Evolutionary conservation across 2,329 filamentous ascomycete species (phyloP).

Genomic region (Colletotrichum somersetense): DNA sequence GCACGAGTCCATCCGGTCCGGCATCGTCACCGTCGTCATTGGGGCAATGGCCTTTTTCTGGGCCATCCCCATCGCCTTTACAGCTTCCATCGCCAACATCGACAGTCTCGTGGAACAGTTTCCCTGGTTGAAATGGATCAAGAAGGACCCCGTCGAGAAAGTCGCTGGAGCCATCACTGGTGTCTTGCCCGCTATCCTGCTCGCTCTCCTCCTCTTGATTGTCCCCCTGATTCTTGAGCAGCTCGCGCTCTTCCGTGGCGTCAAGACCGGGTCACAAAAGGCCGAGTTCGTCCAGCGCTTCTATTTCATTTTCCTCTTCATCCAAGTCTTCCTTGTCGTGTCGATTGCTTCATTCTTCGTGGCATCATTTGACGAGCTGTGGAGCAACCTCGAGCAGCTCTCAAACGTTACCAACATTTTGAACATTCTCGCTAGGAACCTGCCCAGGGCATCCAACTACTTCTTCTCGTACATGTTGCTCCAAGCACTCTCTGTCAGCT

Average conservation of each 20-base stretch:
- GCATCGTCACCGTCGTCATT: constrained; percentile 74
- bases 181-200: constrained; percentile 83
- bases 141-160: constrained; percentile 70
- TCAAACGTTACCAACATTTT: constrained; percentile 75
- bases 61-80: constrained; percentile 91
- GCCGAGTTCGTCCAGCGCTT: constrained; percentile 89
- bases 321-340: constrained; percentile 94
- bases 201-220: constrained; percentile 83
- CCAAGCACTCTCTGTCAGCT: constrained; percentile 90
- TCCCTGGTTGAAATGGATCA: constrained; percentile 78
- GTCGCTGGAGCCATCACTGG: constrained; percentile 78
- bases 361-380: constrained; percentile 73
- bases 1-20: constrained; percentile 83
- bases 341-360: constrained; percentile 82
- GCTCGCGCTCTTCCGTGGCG: constrained; percentile 79
- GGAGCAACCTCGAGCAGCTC: constrained; percentile 61
- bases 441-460: constrained; percentile 92
- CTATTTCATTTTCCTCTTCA: constrained; percentile 94
- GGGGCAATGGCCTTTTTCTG: constrained; percentile 85
- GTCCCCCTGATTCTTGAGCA: constrained; percentile 84
- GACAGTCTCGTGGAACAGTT: constrained; percentile 75
- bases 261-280: constrained; percentile 83
- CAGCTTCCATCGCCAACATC: constrained; percentile 84
- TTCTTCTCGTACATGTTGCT: constrained; percentile 99
- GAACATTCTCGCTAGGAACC: constrained; percentile 77